Evolutionary conservation across 2,329 filamentous ascomycete species (phyloP).

Genomic region (Penicillium sp.): DNA sequence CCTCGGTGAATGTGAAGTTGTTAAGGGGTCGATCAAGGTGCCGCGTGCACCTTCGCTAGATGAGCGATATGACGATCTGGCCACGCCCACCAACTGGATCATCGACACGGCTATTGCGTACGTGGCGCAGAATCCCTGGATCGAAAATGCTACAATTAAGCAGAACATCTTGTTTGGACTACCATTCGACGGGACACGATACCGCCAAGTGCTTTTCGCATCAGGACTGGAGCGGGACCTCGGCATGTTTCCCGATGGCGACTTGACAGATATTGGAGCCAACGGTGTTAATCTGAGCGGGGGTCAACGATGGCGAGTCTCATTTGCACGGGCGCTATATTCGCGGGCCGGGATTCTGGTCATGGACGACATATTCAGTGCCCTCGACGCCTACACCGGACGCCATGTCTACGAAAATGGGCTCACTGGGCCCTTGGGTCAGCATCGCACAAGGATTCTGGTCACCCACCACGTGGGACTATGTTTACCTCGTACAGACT

Average conservation of each 20-base stretch:
- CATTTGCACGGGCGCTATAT: constrained; percentile 70
- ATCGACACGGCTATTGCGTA: constrained; percentile 52
- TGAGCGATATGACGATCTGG: neutral
- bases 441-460: constrained; percentile 64
- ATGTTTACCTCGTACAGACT: constrained; percentile 32
- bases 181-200: constrained; percentile 60
- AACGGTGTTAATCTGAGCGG: constrained; percentile 76
- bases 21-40: constrained; percentile 55
- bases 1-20: constrained; percentile 66
- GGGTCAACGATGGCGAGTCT: constrained; percentile 73
- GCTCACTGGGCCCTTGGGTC: constrained; percentile 61
- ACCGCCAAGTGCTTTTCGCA: constrained; percentile 61
- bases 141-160: constrained; percentile 69
- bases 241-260: constrained; percentile 65
- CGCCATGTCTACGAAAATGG: constrained; percentile 70
- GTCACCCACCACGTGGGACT: constrained; percentile 74
- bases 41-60: constrained; percentile 21
- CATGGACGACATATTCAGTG: constrained; percentile 72
- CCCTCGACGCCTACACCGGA: constrained; percentile 72
- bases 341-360: constrained; percentile 67
- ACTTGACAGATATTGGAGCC: constrained; percentile 70
- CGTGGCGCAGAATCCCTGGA: constrained; percentile 72
- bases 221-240: constrained; percentile 70
- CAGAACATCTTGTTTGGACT: constrained; percentile 73
- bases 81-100: constrained; percentile 50